Base-by-base conservation (phyloP, 768 basidiomycete species). In the Rhodosporidiobolus odoratus region DNA sequence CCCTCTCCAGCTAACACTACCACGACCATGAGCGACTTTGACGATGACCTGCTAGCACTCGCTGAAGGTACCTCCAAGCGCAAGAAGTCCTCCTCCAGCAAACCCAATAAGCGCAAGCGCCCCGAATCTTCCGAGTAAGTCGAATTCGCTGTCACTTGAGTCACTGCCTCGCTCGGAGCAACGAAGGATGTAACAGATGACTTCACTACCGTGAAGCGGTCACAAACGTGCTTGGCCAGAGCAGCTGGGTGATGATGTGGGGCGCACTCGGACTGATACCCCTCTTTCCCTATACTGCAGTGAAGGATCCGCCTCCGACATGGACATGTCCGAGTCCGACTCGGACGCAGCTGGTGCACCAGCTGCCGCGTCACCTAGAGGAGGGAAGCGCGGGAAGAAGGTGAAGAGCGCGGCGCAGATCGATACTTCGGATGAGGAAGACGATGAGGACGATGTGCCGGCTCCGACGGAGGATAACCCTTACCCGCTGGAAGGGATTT, bases 401-500 rank as follows among this genome's bases (percentile, higher is more conserved):
- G 30, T 35, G 25, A 71, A 71, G 65, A 71, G 69, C 16, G 35
- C 69, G 3, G 60, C 53, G 10, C 47, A 45, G 17, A 47, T 71
- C 34, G 65, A 66, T 38, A 3, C 34, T 30, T 41, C 75, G n/a
- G 84, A 85, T 41, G 86, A 87, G 25, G 86, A 84, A 41, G 81
- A 83, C 48, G 84, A 56, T 30, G 57, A 23, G 2, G 77, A 75
- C 17, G 88, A 89, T 75, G 88, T 86, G 69, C 89, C 89, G 75
- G 83, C 65, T 84, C 84, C 38, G 75, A 77, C 43, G 83, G 83
- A 8, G 88, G 63, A 65, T n/a, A 65, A 91, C 74, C 87, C 87
- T 6, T 98, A 91, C 78, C 94, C 92, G 0, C 81, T 96, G 19
- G 95, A 98, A 76, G 92, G 91, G 59, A 91, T 91, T 79, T 98